phyloP scores from a whole-genome alignment of 495 filamentous ascomycete species.

The Choiromyces venosus region DNA sequence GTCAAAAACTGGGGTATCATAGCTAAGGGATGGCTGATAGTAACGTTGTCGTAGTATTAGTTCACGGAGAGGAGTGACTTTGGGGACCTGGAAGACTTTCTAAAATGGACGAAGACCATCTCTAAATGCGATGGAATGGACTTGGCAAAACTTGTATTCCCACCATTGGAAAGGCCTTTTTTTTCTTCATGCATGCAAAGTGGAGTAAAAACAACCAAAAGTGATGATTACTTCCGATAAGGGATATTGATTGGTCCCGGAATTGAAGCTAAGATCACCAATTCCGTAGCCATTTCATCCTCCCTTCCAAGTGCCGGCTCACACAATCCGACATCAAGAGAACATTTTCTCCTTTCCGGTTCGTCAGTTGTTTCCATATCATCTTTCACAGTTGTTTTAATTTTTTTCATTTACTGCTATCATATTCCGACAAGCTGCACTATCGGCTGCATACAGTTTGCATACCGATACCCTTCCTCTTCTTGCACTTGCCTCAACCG shows the following conservation, averaged over 20 bases:
- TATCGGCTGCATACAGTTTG: conserved; percentile 5
- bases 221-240: not conserved
- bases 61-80: not conserved
- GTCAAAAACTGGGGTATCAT: not conserved
- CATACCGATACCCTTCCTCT: not conserved
- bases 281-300: not conserved
- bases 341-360: not conserved
- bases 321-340: not conserved
- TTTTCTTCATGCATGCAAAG: not conserved
- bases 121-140: not conserved
- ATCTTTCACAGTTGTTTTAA: not conserved
- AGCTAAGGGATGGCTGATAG: not conserved
- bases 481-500: conserved; percentile 6
- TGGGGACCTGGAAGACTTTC: not conserved
- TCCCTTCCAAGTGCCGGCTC: not conserved
- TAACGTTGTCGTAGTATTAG: not conserved
- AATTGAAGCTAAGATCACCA: not conserved
- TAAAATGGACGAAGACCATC: not conserved
- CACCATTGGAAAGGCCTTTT: not conserved
- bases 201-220: not conserved
- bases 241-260: not conserved
- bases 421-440: conserved; percentile 16
- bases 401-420: not conserved
- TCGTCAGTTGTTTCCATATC: not conserved
- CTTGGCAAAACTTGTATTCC: not conserved